Evolutionary conservation across 2,329 filamentous ascomycete species (phyloP).

Genomic region (Clarireedia sp.): DNA sequence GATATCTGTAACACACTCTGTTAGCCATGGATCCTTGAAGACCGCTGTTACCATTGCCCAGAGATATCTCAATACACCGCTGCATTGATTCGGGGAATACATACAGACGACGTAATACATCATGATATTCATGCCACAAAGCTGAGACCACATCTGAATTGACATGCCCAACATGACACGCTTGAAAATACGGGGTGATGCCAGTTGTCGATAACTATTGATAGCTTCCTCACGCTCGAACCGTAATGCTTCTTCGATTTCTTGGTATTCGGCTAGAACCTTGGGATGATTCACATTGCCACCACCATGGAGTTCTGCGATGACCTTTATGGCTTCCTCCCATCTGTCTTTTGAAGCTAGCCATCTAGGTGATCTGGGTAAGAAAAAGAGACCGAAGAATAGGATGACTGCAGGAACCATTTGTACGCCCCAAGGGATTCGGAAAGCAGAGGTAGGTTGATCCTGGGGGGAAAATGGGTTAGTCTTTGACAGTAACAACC

Average conservation of each 20-base stretch:
- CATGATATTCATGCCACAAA: constrained; percentile 70
- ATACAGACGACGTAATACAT: constrained; percentile 58
- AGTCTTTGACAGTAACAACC: neutral
- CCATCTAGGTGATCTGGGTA: constrained; percentile 62
- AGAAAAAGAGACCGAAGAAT: constrained; percentile 49
- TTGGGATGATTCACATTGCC: constrained; percentile 49
- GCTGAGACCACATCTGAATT: constrained; percentile 68
- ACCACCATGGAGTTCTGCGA: constrained; percentile 50
- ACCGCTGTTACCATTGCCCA: no score
- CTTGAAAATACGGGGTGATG: constrained; percentile 64
- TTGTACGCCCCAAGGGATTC: constrained; percentile 55
- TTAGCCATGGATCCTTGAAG: neutral
- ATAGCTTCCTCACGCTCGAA: constrained; percentile 66
- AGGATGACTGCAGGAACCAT: constrained; percentile 46
- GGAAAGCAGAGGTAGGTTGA: constrained; percentile 47
- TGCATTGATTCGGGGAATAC: neutral
- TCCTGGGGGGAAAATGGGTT: constrained; percentile 17
- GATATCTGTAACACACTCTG: constrained; percentile 39
- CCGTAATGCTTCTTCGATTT: constrained; percentile 65
- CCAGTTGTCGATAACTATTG: constrained; percentile 62
- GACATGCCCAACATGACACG: constrained; percentile 63
- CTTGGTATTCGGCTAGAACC: constrained; percentile 55
- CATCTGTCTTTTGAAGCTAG: constrained; percentile 59
- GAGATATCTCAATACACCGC: neutral
- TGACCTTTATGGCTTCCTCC: constrained; percentile 53